These are phyloP conservation scores for Exsudoporus floridanus DNA, from an alignment of 1,284 basidiomycete species.

Conservation along the genomic window DNA sequence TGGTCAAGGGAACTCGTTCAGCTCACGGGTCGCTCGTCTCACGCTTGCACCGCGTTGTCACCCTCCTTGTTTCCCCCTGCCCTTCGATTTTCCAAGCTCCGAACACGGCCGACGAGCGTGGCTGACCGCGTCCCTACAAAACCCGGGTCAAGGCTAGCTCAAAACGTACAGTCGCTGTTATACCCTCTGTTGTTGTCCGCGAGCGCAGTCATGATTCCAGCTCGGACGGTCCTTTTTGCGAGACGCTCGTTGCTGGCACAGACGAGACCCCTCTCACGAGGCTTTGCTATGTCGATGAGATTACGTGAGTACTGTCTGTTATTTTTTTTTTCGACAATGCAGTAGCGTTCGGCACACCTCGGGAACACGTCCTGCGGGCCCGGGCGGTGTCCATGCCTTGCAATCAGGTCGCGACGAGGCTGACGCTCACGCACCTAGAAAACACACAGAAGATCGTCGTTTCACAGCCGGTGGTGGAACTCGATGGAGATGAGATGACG, in stretches of 20 bases:
- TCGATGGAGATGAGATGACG: conserved; percentile 98
- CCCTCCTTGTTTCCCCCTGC: conserved; percentile 4
- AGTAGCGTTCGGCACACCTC: conserved; percentile 4
- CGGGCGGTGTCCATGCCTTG: neutral
- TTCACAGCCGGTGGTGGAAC: conserved; percentile 91
- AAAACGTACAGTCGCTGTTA: conserved; percentile 5
- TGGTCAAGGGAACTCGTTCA: neutral
- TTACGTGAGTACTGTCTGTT: conserved; percentile 31
- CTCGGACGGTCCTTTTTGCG: conserved; percentile 24
- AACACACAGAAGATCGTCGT: conserved; percentile 70
- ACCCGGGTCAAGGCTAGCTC: conserved; percentile 5
- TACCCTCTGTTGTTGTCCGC: conserved; percentile 16
- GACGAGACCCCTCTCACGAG: conserved; percentile 23
- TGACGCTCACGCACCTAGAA: conserved; percentile 22
- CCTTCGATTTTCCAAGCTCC: conserved; percentile 5
- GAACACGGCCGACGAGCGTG: conserved; percentile 25
- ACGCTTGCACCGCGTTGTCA: conserved; percentile 27
- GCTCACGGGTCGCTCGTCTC: conserved; percentile 12
- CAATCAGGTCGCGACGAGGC: neutral
- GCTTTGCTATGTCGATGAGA: conserved; percentile 30
- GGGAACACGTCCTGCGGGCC: neutral
- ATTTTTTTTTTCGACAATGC: neutral
- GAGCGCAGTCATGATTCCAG: conserved; percentile 15
- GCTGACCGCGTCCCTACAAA: conserved; percentile 22
- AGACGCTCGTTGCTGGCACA: conserved; percentile 30